Percentiles rank a stretch among this genome's conserved stretches.
phyloP scores from a whole-genome alignment of 305 asterid genomes.

The Fraxinus nigra region DNA sequence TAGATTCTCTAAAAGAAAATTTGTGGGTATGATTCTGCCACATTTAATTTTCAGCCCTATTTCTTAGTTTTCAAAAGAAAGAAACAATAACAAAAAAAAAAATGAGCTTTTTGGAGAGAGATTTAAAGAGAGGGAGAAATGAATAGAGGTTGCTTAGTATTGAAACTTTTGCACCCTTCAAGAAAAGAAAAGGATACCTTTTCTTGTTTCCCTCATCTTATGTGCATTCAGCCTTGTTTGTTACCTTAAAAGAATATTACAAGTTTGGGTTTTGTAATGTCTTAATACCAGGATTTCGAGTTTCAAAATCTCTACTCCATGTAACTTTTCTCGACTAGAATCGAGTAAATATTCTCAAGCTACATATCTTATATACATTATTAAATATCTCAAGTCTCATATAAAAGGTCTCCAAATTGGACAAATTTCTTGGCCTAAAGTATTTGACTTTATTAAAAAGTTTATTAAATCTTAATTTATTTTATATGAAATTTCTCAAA shows the following conservation, averaged over 20 bases:
- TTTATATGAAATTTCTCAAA: not conserved
- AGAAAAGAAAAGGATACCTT: conserved; percentile 51
- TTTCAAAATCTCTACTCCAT: not conserved
- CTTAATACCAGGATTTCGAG: not conserved
- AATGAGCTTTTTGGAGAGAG: conserved; percentile 22
- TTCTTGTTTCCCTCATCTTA: conserved; percentile 28
- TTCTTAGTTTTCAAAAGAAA: conserved; percentile 9
- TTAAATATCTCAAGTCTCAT: not conserved
- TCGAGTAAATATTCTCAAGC: not conserved
- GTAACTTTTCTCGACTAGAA: not conserved
- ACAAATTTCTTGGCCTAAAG: no score
- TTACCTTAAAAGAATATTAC: conserved; percentile 9
- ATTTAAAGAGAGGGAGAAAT: conserved; percentile 18
- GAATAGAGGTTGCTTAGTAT: conserved; percentile 37
- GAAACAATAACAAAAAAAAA: conserved; percentile 3
- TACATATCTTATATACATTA: no score
- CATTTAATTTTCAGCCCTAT: conserved; percentile 36
- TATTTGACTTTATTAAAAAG: not conserved
- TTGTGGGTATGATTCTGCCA: conserved; percentile 37
- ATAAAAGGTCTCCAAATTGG: no score
- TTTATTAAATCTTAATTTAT: no score
- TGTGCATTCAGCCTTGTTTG: conserved; percentile 18
- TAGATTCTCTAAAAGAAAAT: conserved; percentile 53
- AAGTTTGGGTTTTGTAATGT: conserved; percentile 6
- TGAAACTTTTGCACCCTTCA: conserved; percentile 35